These are phyloP conservation scores for Pulveroboletus sp. DNA, from an alignment of 768 basidiomycete species.

Conservation along the genomic window DNA sequence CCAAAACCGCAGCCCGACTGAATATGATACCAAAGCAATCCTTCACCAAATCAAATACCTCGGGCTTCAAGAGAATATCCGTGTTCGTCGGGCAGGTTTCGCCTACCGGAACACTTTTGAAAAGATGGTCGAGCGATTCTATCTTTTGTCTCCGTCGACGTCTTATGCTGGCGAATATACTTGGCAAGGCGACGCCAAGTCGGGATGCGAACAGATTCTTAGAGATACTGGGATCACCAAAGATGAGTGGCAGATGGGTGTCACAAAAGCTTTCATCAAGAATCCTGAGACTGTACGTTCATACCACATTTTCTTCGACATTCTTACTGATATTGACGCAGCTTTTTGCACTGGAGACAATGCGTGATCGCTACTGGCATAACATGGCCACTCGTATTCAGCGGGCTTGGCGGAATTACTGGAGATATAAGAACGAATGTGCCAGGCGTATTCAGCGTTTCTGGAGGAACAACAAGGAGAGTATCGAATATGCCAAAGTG, in stretches of 20 bases:
- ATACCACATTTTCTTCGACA: neutral
- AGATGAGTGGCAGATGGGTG: slow-evolving; percentile 99
- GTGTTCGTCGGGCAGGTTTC: slow-evolving; percentile 95
- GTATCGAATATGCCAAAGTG: slow-evolving; percentile 81
- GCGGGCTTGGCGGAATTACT: slow-evolving; percentile 92
- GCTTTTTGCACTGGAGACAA: slow-evolving; percentile 97
- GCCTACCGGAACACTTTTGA: slow-evolving; percentile 98
- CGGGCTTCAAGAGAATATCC: slow-evolving; percentile 96
- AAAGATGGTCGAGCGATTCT: slow-evolving; percentile 99
- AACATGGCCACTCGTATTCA: slow-evolving; percentile 99
- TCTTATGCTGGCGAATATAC: slow-evolving; percentile 99
- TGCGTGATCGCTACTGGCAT: slow-evolving; percentile 99
- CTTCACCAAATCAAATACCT: slow-evolving; percentile 99
- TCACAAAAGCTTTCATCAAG: slow-evolving; percentile 98
- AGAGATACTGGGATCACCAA: slow-evolving; percentile 93
- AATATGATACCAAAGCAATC: slow-evolving; percentile 94
- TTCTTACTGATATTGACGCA: slow-evolving; percentile 29
- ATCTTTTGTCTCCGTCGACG: slow-evolving; percentile 89
- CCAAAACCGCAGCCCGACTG: slow-evolving; percentile 87
- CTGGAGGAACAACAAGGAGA: slow-evolving; percentile 98
- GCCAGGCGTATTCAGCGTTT: slow-evolving; percentile 94
- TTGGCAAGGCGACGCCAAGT: slow-evolving; percentile 87
- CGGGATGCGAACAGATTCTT: slow-evolving; percentile 90
- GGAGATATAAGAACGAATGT: slow-evolving; percentile 94
- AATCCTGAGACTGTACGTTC: slow-evolving; percentile 89